phyloP scores from a whole-genome alignment of 768 basidiomycete genomes.

The Astraeus odoratus region DNA sequence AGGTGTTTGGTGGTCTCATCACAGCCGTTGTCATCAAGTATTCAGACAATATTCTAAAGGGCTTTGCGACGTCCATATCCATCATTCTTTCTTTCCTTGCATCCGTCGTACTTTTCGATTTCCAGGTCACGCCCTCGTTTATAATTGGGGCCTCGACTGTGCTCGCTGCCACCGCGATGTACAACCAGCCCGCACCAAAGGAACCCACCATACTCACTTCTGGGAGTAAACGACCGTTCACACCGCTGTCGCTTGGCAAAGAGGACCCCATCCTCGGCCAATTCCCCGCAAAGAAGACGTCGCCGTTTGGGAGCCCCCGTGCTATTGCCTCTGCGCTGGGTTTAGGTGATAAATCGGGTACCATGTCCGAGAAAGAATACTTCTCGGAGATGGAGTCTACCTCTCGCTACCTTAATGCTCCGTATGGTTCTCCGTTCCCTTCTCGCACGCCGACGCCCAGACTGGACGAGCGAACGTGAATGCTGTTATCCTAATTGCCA shows the following conservation, averaged over 20 bases:
- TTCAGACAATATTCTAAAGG: slow-evolving; percentile 91
- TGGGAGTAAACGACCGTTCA: slow-evolving; percentile 30
- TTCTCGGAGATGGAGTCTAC: slow-evolving; percentile 38
- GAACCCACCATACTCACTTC: slow-evolving; percentile 30
- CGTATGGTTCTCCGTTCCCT: slow-evolving; percentile 44
- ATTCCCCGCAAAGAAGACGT: slow-evolving; percentile 40
- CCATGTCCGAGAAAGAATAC: slow-evolving; percentile 22
- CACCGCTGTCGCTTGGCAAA: slow-evolving; percentile 39
- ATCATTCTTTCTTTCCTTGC: slow-evolving; percentile 95
- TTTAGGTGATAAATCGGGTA: slow-evolving; percentile 25
- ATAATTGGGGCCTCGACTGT: slow-evolving; percentile 82
- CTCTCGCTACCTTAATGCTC: slow-evolving; percentile 40
- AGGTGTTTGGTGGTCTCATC: slow-evolving; percentile 89
- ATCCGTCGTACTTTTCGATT: slow-evolving; percentile 86
- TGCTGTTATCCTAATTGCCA: slow-evolving; percentile 9
- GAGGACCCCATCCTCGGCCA: slow-evolving; percentile 58
- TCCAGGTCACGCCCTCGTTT: slow-evolving; percentile 81
- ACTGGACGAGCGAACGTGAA: slow-evolving; percentile 28
- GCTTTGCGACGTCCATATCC: slow-evolving; percentile 93
- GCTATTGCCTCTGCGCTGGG: slow-evolving; percentile 46
- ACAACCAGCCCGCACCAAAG: slow-evolving; percentile 64
- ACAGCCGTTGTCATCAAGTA: slow-evolving; percentile 98
- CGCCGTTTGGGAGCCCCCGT: slow-evolving; percentile 44
- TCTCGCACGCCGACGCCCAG: slow-evolving; percentile 42
- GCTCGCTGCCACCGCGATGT: slow-evolving; percentile 86